phyloP scores from a whole-genome alignment of 2,329 filamentous ascomycete species.

The Alternaria viburni region DNA sequence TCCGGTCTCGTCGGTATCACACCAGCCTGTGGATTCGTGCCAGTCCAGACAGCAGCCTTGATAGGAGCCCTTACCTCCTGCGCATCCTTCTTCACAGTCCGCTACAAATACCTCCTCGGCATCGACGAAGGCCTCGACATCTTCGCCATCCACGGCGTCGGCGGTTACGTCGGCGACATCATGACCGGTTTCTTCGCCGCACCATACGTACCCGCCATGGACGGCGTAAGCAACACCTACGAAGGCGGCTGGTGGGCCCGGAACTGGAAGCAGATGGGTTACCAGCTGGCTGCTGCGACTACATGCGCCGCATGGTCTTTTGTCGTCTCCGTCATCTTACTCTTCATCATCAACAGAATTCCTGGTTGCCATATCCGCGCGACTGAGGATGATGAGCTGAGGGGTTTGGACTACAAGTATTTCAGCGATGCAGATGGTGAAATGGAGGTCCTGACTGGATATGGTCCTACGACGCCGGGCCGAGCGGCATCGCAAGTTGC shows the following conservation, averaged over 20 bases:
- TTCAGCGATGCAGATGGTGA: conserved; percentile 47
- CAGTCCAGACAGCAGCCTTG: conserved; percentile 58
- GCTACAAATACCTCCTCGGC: conserved; percentile 58
- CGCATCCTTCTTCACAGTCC: conserved; percentile 56
- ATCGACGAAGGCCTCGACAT: conserved; percentile 67
- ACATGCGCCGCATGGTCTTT: conserved; percentile 64
- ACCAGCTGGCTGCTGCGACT: conserved; percentile 64
- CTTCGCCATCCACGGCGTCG: conserved; percentile 65
- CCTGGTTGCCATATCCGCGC: conserved; percentile 63
- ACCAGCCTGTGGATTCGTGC: conserved; percentile 62
- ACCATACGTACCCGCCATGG: conserved; percentile 57
- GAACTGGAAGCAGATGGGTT: conserved; percentile 62
- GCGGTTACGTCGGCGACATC: conserved; percentile 64
- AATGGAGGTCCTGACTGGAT: conserved; percentile 30
- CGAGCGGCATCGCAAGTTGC: conserved; percentile 8
- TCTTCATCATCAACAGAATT: conserved; percentile 64
- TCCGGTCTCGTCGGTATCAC: conserved; percentile 65
- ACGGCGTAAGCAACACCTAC: conserved; percentile 57
- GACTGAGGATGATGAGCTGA: conserved; percentile 61
- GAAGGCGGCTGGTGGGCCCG: conserved; percentile 60
- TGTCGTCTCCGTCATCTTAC: conserved; percentile 58
- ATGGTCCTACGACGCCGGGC: conserved; percentile 19
- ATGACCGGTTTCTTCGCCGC: conserved; percentile 65
- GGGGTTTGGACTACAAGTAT: conserved; percentile 61
- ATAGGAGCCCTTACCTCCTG: conserved; percentile 61